Conservation (phyloP, 1,284 basidiomycete species). For the Boletus semigastroideus region DNA sequence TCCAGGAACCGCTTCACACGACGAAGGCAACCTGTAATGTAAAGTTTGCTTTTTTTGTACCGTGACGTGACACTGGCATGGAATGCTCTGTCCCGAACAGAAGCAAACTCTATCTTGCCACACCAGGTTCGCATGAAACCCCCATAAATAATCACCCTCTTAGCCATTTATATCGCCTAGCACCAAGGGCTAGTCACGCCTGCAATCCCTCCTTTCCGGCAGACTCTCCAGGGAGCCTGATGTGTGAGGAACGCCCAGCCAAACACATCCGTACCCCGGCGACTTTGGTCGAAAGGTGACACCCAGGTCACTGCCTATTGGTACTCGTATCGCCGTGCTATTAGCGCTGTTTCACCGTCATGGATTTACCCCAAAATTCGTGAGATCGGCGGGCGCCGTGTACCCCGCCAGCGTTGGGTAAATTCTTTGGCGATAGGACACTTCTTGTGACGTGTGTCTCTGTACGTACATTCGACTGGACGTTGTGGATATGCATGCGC, state of each 20-base stretch:
- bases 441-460: neutral
- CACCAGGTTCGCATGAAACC: conserved; percentile 4
- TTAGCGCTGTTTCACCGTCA: conserved; percentile 12
- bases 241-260: conserved; percentile 1
- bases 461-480: neutral
- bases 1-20: conserved; percentile 29
- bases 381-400: conserved; percentile 16
- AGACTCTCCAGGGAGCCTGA: neutral
- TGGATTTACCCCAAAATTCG: conserved; percentile 20
- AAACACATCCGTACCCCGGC: conserved; percentile 9
- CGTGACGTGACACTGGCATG: conserved; percentile 20
- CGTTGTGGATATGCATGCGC: neutral
- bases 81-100: conserved; percentile 1
- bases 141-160: neutral
- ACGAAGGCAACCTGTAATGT: conserved; percentile 20
- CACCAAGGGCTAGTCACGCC: neutral
- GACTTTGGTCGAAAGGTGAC: neutral
- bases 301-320: conserved; percentile 3
- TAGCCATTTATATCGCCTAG: neutral
- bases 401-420: conserved; percentile 2
- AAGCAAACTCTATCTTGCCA: conserved; percentile 9
- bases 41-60: conserved; percentile 21
- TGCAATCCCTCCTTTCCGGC: neutral
- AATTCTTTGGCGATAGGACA: neutral
- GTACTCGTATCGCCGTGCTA: conserved; percentile 24